Evolutionary conservation across 176 grass and related monocot species (phyloP).

Genomic region (Pontederia paniculata): DNA sequence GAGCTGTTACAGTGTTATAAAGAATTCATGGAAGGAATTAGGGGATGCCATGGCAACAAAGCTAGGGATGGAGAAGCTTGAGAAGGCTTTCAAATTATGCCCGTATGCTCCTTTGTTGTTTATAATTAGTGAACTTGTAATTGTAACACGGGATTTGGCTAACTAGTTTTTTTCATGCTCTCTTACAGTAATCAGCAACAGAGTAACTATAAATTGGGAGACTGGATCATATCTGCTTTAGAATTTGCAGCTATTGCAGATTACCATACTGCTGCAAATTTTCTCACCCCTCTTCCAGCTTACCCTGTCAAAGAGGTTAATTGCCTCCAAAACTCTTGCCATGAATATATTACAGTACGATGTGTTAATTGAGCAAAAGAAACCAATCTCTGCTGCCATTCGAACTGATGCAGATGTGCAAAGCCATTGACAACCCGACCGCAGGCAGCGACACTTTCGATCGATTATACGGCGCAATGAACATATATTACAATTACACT

Average conservation of each 20-base stretch:
- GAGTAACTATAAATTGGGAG: neutral
- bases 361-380: too few species aligned
- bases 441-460: constrained; percentile 18
- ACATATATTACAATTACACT: constrained; percentile 51
- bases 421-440: constrained; percentile 32
- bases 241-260: constrained; percentile 39
- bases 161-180: neutral
- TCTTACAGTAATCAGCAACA: too few species aligned
- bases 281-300: constrained; percentile 38
- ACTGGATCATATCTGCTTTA: constrained; percentile 18
- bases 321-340: neutral
- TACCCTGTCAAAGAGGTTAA: constrained; percentile 31
- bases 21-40: constrained; percentile 28
- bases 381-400: too few species aligned
- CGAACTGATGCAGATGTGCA: constrained; percentile 28
- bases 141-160: neutral
- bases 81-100: constrained; percentile 39
- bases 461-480: constrained; percentile 24
- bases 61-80: constrained; percentile 16
- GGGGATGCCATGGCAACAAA: constrained; percentile 6
- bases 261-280: constrained; percentile 37
- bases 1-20: constrained; percentile 34
- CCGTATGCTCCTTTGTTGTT: neutral
- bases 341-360: neutral
- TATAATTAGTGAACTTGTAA: neutral